Conservation (phyloP, 2,329 filamentous ascomycete genomes). For the Rhynchosporium agropyri region DNA sequence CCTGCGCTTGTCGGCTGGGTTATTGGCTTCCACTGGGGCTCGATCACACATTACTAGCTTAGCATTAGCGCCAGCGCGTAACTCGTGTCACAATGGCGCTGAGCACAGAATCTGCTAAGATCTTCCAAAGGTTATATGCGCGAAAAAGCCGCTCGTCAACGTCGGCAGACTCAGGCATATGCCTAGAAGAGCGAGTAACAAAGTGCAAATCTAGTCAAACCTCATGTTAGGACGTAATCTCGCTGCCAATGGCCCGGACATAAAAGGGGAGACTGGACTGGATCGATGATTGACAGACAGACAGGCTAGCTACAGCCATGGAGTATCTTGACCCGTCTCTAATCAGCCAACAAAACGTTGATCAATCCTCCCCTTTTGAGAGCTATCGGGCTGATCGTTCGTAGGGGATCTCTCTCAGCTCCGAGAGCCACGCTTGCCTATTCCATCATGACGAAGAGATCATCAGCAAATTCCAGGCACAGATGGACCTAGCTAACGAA, state of each 20-base stretch:
- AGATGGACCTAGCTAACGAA: not conserved
- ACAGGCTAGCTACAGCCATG: not conserved
- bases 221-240: not conserved
- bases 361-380: not conserved
- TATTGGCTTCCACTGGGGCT: not conserved
- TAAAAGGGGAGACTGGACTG: conserved; percentile 5
- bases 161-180: not conserved
- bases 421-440: not conserved
- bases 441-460: conserved; percentile 11
- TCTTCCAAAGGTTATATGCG: not conserved
- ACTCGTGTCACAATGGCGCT: not conserved
- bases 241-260: not conserved
- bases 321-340: not conserved
- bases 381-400: not conserved
- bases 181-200: not conserved
- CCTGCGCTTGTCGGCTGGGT: not conserved
- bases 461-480: not conserved
- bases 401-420: not conserved
- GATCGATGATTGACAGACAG: not conserved
- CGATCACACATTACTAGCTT: not conserved
- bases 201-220: not conserved
- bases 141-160: not conserved
- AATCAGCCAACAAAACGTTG: not conserved
- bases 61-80: not conserved
- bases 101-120: not conserved